Evolutionary conservation across 2,329 filamentous ascomycete species (phyloP).

Genomic region (Cadophora sp.): DNA sequence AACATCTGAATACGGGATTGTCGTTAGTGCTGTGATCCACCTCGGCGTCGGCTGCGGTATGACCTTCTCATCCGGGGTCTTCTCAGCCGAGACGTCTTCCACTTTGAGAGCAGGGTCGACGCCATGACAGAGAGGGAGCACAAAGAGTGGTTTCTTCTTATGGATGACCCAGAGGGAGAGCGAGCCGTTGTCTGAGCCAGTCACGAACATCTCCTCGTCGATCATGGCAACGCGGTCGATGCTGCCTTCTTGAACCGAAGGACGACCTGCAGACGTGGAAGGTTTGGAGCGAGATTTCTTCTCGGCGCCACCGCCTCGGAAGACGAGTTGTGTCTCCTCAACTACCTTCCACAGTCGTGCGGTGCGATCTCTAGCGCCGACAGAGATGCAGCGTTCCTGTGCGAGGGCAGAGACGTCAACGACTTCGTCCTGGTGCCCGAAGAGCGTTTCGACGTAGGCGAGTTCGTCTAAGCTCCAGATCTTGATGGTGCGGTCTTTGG

Average conservation of each 20-base stretch:
- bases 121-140: conserved; percentile 82
- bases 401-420: conserved; percentile 83
- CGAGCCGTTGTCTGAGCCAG: conserved; percentile 89
- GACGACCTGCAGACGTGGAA: conserved; percentile 37
- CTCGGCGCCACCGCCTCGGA: conserved; percentile 78
- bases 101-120: conserved; percentile 74
- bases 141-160: conserved; percentile 93
- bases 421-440: conserved; percentile 93
- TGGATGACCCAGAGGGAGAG: conserved; percentile 86
- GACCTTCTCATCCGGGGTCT: conserved; percentile 63
- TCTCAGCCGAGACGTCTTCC: conserved; percentile 76
- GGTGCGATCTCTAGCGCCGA: conserved; percentile 89
- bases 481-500: conserved; percentile 91
- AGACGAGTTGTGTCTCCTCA: conserved; percentile 94
- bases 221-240: conserved; percentile 93
- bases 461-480: conserved; percentile 93
- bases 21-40: conserved; percentile 88
- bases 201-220: conserved; percentile 88
- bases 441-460: conserved; percentile 93
- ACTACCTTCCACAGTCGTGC: conserved; percentile 95
- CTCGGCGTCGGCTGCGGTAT: conserved; percentile 73
- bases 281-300: conserved; percentile 53
- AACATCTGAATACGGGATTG: conserved; percentile 88
- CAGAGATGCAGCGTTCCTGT: conserved; percentile 88
- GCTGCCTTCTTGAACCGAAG: conserved; percentile 70